Percentiles rank a stretch among this genome's conserved stretches.
Conservation (phyloP, 225 moss, liverwort and hornwort genomes). For the Sphagnum tenellum region DNA sequence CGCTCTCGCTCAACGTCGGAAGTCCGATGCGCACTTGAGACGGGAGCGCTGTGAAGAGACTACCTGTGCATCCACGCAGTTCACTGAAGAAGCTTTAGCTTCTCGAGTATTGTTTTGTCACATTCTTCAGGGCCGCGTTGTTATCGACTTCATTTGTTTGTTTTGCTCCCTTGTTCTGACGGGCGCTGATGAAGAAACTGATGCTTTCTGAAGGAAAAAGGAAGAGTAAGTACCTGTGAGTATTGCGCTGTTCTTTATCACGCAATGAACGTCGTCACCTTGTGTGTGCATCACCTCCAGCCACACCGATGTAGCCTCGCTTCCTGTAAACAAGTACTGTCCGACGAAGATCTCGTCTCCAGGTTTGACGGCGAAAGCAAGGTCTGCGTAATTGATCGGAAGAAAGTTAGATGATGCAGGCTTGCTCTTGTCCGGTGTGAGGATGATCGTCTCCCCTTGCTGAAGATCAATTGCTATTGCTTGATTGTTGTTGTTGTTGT, state of each 20-base stretch:
- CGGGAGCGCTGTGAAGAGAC: conserved; percentile 62
- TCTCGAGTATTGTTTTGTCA: no score
- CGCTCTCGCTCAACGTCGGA: conserved; percentile 61
- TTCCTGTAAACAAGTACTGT: conserved; percentile 78
- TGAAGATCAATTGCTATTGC: conserved; percentile 32
- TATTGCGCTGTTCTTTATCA: conserved; percentile 60
- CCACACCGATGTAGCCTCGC: conserved; percentile 64
- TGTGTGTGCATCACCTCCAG: conserved; percentile 65
- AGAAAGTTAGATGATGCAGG: conserved; percentile 33
- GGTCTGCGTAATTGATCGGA: conserved; percentile 57
- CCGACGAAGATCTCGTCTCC: conserved; percentile 80
- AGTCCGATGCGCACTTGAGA: conserved; percentile 54
- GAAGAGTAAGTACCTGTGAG: conserved; percentile 21
- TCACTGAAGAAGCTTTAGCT: no score
- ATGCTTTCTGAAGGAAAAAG: no score
- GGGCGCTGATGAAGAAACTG: no score
- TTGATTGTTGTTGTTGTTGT: conserved; percentile 5
- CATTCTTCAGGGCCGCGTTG: no score
- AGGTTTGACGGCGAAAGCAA: conserved; percentile 58
- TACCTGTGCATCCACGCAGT: conserved; percentile 12
- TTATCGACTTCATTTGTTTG: no score
- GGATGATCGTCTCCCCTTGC: conserved; percentile 32
- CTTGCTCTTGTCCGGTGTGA: conserved; percentile 55
- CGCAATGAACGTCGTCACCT: conserved; percentile 43
- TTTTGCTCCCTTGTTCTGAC: no score